These are phyloP conservation scores for Recurvomyces mirabilis DNA, from an alignment of 495 filamentous ascomycete genomes.

Conservation along the genomic window DNA sequence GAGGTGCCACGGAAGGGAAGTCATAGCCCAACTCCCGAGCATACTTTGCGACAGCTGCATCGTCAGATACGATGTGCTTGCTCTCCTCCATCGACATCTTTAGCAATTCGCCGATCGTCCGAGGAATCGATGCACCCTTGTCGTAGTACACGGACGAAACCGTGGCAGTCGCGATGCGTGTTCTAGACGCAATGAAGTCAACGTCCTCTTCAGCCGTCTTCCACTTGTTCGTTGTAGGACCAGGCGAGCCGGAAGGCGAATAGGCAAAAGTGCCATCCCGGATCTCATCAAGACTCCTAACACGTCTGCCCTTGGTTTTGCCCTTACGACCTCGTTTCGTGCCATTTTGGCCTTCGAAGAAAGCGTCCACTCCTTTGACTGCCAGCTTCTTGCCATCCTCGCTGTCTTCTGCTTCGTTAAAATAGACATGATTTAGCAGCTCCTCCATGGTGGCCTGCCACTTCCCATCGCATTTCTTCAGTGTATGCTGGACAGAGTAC, in stretches of 20 bases:
- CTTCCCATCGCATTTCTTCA: slow-evolving; percentile 54
- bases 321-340: slow-evolving; percentile 36
- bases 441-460: slow-evolving; percentile 65
- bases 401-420: slow-evolving; percentile 45
- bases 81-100: slow-evolving; percentile 20
- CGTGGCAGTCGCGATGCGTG: slow-evolving; percentile 36
- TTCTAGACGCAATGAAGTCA: slow-evolving; percentile 46
- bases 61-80: slow-evolving; percentile 29
- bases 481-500: slow-evolving; percentile 50
- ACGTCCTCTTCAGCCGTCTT: slow-evolving; percentile 43
- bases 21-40: slow-evolving; percentile 43
- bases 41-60: slow-evolving; percentile 14
- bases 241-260: background rate
- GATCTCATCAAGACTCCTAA: slow-evolving; percentile 7
- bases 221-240: slow-evolving; percentile 41
- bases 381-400: slow-evolving; percentile 23
- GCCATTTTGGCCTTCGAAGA: slow-evolving; percentile 40
- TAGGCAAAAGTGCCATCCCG: slow-evolving; percentile 1
- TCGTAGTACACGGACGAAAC: slow-evolving; percentile 53
- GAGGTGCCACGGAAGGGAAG: slow-evolving; percentile 39
- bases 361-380: slow-evolving; percentile 71
- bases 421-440: slow-evolving; percentile 61
- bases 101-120: slow-evolving; percentile 45
- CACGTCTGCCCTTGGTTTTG: slow-evolving; percentile 30
- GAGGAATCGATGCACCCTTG: slow-evolving; percentile 44